Evolutionary conservation across 2,329 filamentous ascomycete species (phyloP).

Genomic region (Pleoardoris graminearum): DNA sequence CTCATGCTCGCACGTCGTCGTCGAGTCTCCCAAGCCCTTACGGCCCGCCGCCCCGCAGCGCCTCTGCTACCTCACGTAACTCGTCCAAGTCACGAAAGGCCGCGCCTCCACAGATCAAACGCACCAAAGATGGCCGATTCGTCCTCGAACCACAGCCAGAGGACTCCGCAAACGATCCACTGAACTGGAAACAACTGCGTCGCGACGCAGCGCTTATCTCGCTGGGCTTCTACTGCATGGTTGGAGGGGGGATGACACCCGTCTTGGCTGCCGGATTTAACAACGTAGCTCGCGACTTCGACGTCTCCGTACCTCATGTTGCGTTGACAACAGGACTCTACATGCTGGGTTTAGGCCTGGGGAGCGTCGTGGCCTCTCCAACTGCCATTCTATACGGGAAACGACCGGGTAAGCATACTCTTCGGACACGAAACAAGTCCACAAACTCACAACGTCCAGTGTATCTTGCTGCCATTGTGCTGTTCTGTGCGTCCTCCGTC

Average conservation of each 20-base stretch:
- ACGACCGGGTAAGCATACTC: slow-evolving; percentile 57
- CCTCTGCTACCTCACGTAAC: slow-evolving; percentile 26
- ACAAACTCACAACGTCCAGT: slow-evolving; percentile 50
- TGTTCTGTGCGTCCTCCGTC: slow-evolving; percentile 76
- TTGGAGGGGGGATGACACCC: slow-evolving; percentile 91
- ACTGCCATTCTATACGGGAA: slow-evolving; percentile 92
- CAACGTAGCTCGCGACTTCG: slow-evolving; percentile 69
- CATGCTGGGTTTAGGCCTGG: slow-evolving; percentile 90
- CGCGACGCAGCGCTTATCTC: slow-evolving; percentile 79
- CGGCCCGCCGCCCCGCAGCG: slow-evolving; percentile 22
- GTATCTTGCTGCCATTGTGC: slow-evolving; percentile 73
- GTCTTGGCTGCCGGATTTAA: slow-evolving; percentile 88
- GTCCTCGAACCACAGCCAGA: slow-evolving; percentile 92
- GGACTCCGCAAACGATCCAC: slow-evolving; percentile 83
- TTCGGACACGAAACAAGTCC: not conserved
- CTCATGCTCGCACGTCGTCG: slow-evolving; percentile 63
- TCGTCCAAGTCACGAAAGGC: slow-evolving; percentile 24
- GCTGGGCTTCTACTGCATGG: slow-evolving; percentile 87
- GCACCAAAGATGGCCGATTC: slow-evolving; percentile 77
- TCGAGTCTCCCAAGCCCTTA: slow-evolving; percentile 53
- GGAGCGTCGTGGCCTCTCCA: slow-evolving; percentile 81
- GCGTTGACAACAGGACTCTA: slow-evolving; percentile 88
- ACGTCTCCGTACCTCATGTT: slow-evolving; percentile 71
- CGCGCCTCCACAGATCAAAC: slow-evolving; percentile 62
- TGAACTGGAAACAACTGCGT: slow-evolving; percentile 87